Evolutionary conservation across 1,139 yeast species (phyloP), one percentile per base, ranked within the genome.

Genomic region (Blastobotrys buckinghamii): DNA sequence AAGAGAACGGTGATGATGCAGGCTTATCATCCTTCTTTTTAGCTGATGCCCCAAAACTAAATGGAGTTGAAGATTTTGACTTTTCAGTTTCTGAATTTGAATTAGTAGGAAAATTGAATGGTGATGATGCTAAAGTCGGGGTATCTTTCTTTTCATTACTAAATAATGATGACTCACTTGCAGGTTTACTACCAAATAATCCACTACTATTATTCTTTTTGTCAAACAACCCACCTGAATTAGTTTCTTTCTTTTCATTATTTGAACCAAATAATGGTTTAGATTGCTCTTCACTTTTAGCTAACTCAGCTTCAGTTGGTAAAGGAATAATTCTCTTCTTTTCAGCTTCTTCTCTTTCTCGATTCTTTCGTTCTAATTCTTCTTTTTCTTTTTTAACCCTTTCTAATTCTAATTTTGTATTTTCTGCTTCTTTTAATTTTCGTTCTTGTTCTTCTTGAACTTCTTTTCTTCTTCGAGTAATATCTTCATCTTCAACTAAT

Each of bases 131-230:
- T 13, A 13, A 12, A n/a, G 52, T 48, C n/a, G 55, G 48, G 55
- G 20, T 59, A 59, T 38, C 60, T 50, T 56, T 43, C 50, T 57
- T 30, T 37, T 42, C 32, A 29, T 29, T 13, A 29, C 24, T 7
- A 22, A 22, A 22, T 22, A 22, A 22, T 22, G 24, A 22, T 22
- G 24, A 22, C n/a, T n/a, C n/a, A n/a, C n/a, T n/a, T n/a, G n/a
- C n/a, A 22, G 24, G 24, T 22, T 22, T 22, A 22, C 48, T 51
- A 2, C 43, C 43, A 27, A 36, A 36, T 16, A 36, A 17, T 15
- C 19, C 15, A 15, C 8, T 34, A 9, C 13, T 12, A 12, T 54
- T 54, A 36, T 53, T 35, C 5, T 47, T 41, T n/a, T 47, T 51
- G 15, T 34, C 42, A 24, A 34, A 34, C 38, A 34, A n/a, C 9